Evolutionary conservation across 176 grass and related monocot genomes (phyloP), one percentile per base, ranked within the genome.

Genomic region (Triticum monococcum): DNA sequence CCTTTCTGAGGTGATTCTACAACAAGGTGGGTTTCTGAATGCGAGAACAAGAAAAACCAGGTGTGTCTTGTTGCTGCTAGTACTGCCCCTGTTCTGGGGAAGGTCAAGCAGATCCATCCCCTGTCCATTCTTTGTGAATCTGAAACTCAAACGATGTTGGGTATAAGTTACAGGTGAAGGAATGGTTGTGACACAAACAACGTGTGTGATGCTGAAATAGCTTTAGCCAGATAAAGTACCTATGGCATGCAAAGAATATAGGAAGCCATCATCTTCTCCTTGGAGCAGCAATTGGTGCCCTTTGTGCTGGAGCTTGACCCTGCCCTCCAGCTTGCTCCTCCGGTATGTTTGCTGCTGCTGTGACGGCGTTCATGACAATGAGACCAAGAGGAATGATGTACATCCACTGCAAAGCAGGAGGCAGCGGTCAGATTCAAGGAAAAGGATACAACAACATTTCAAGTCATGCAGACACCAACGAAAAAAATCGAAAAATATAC

Each of bases 301-400:
- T 81, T 72, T 91, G 91, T 64, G 93, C 68, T 77, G 69, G 89
- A 77, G 90, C 62, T 72, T 95, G 91, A 28, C 85, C 86, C 84
- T 95, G 93, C 36, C 86, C 91, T 74, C 93, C 74, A 50, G 86
- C 87, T 82, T 89, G 90, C 36, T 92, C 97, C 76, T 92, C 91
- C 5, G 90, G 90, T 85, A 95, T 86, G 62, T 95, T 99, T 60
- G 89, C 90, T 68, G 94, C 97, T 89, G 95, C 94, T 48, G 97
- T 95, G 76, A 99, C 64, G 68, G 92, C 94, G 78, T 99, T 99
- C 94, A 99, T 89, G 79, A 96, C 84, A 78, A 99, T 95, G 81
- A 99, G 92, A 86, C 92, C 94, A 8, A 99, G 86, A 22, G 97
- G 97, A 81, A 99, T 89, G 73, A 96, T 79, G 88, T 99, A 99